Conservation (phyloP, 179 eudicot species). For the Carnegiea gigantea region DNA sequence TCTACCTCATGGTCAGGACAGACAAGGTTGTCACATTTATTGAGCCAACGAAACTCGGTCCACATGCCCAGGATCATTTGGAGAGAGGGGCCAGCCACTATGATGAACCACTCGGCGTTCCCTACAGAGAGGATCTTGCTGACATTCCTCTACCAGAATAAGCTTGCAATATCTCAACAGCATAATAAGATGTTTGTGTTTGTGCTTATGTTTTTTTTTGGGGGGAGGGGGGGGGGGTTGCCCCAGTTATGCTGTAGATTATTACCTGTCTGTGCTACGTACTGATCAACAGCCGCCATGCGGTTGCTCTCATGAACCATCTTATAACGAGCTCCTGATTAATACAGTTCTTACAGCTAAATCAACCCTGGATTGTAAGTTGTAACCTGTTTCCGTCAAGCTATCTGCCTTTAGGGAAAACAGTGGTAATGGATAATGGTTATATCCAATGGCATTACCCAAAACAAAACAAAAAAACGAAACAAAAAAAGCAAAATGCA, state of each 20-base stretch:
- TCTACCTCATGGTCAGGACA: slow-evolving; percentile 63
- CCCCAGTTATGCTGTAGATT: background rate
- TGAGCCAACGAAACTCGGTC: slow-evolving; percentile 36
- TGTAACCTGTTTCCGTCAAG: background rate
- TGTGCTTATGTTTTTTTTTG: background rate
- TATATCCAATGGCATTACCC: background rate
- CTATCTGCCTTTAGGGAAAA: background rate
- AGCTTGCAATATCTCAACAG: background rate
- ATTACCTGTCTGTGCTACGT: background rate
- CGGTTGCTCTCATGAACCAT: background rate
- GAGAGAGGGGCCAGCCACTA: slow-evolving; percentile 30
- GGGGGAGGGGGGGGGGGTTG: background rate
- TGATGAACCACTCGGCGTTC: slow-evolving; percentile 25
- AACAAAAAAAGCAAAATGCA: background rate
- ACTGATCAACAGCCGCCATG: background rate
- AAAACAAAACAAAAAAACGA: no score
- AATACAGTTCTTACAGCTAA: background rate
- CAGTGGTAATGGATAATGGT: background rate
- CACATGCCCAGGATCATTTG: slow-evolving; percentile 27
- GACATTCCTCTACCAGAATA: slow-evolving; percentile 50
- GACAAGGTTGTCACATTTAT: slow-evolving; percentile 57
- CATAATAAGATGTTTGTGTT: slow-evolving; percentile 7
- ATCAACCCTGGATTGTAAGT: background rate
- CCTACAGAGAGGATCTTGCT: slow-evolving; percentile 61
- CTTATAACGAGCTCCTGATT: background rate